Base-by-base conservation (phyloP, 2,329 filamentous ascomycete genomes). In the Pseudogymnoascus sp. region DNA sequence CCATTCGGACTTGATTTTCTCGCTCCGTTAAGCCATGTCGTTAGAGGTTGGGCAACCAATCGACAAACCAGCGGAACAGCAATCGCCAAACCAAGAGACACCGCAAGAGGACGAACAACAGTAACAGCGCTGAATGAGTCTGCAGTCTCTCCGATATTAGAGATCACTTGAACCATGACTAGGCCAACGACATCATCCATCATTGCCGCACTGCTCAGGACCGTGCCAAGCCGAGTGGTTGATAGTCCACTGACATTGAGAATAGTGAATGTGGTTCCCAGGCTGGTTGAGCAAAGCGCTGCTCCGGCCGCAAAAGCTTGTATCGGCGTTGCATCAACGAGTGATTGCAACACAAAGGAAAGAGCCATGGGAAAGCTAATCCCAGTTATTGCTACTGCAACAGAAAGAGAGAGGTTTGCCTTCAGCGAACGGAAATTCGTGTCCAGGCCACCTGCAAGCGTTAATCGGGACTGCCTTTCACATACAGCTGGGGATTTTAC, bases 151-250 rank as follows among this genome's bases (percentile, higher is more conserved):
- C 50, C 86, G 0, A 92, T 76, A 60, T 85, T 85, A 0, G 86
- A 82, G 25, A 93, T 87, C 53, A 92, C 81, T 68, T 89, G 84
- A 0, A 90, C 86, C 82, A 92, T 87, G 16, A 91, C 82, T 4
- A 92, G 75, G 0, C 88, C 89, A 1, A 88, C 81, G 0, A 92
- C 85, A 72, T 92, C 89, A 69, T 92, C 89, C 74, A 92, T 82
- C 82, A 92, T 89, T 0, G 89, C 89, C 0, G 88, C 88, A 65
- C 82, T 86, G 1, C 83, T 83, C 0, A 91, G 77, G 0, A 92
- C 82, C 4, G 74, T 84, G 64, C 74, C 89, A 0, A 86, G 71
- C 1, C 82, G 74, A 5, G 80, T 84, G 1, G 75, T 70, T 11
- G 75, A 76, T 2, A 86, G 73, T 1, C 78, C 78, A 3, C 84